Evolutionary conservation across 1,284 basidiomycete genomes (phyloP).

Genomic region (Cutaneotrichosporon daszewskae): DNA sequence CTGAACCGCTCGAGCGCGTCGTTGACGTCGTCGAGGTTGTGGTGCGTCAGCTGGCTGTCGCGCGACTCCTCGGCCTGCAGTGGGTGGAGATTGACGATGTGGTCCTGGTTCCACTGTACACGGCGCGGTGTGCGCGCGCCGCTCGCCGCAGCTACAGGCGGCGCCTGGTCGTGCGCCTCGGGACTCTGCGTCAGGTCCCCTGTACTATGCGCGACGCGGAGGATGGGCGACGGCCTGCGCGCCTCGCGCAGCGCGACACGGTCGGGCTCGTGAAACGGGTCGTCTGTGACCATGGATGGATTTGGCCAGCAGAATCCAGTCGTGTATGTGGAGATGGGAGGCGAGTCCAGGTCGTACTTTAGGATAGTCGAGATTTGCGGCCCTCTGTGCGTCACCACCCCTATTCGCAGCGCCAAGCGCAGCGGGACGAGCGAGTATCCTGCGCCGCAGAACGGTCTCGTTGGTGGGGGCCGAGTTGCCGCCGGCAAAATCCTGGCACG

Average conservation of each 20-base stretch:
- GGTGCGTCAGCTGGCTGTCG: constrained; percentile 21
- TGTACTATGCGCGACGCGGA: neutral
- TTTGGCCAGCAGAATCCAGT: too few relatives aligned
- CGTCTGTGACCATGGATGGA: constrained; percentile 27
- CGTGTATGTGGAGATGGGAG: neutral
- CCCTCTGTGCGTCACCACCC: too few relatives aligned
- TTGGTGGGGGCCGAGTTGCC: too few relatives aligned
- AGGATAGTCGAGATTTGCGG: neutral
- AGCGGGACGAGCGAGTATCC: too few relatives aligned
- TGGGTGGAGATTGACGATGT: constrained; percentile 37
- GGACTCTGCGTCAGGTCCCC: neutral
- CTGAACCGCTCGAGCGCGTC: constrained; percentile 36
- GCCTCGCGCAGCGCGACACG: constrained; percentile 9
- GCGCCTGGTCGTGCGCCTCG: too few relatives aligned
- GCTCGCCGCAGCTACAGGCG: neutral
- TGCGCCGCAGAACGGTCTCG: too few relatives aligned
- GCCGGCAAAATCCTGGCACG: too few relatives aligned
- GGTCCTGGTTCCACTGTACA: constrained; percentile 44
- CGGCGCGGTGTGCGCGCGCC: constrained; percentile 39
- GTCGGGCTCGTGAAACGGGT: constrained; percentile 27
- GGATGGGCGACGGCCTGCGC: constrained; percentile 12
- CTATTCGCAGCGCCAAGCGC: too few relatives aligned
- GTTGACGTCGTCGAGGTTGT: constrained; percentile 34
- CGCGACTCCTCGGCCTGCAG: constrained; percentile 18
- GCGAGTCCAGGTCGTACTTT: too few relatives aligned